Conservation (phyloP, 2,329 filamentous ascomycete genomes). For the Dothistroma pini region DNA sequence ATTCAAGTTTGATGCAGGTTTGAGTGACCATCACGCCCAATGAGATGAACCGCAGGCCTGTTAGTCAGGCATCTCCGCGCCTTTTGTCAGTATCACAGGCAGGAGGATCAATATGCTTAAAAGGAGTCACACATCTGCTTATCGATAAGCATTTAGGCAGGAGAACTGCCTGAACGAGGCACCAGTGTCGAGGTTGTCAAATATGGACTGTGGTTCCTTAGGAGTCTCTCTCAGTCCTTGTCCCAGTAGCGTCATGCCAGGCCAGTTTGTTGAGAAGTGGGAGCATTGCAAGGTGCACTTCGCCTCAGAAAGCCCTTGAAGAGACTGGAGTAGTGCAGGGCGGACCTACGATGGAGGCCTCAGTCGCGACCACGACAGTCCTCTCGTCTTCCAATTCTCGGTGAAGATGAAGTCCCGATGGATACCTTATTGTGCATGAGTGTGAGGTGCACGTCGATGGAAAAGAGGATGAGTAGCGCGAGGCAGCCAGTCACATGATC, state of each 20-base stretch:
- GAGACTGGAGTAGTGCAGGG: too few relatives aligned
- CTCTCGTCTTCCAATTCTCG: too few relatives aligned
- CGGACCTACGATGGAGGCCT: too few relatives aligned
- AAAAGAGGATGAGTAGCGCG: background rate
- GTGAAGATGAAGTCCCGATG: too few relatives aligned
- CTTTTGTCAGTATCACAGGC: background rate
- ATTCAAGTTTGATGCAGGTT: background rate
- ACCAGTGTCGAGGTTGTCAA: background rate
- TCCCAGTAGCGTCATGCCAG: too few relatives aligned
- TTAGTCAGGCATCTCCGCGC: background rate
- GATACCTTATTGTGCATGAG: background rate
- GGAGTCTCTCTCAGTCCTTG: too few relatives aligned
- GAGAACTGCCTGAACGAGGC: background rate
- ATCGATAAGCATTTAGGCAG: slow-evolving; percentile 1
- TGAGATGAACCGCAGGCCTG: background rate
- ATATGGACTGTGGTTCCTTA: too few relatives aligned
- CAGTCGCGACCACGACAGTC: too few relatives aligned
- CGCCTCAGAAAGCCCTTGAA: too few relatives aligned
- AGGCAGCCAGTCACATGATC: background rate
- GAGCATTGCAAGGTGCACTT: too few relatives aligned
- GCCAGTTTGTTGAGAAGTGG: too few relatives aligned
- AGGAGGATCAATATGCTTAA: slow-evolving; percentile 1
- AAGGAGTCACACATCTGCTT: background rate
- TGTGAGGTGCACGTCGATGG: background rate
- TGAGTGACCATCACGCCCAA: background rate